Evolutionary conservation across 2,329 filamentous ascomycete species (phyloP), one percentile per base, ranked within the genome.

Genomic region (Neonectria neomacrospora): DNA sequence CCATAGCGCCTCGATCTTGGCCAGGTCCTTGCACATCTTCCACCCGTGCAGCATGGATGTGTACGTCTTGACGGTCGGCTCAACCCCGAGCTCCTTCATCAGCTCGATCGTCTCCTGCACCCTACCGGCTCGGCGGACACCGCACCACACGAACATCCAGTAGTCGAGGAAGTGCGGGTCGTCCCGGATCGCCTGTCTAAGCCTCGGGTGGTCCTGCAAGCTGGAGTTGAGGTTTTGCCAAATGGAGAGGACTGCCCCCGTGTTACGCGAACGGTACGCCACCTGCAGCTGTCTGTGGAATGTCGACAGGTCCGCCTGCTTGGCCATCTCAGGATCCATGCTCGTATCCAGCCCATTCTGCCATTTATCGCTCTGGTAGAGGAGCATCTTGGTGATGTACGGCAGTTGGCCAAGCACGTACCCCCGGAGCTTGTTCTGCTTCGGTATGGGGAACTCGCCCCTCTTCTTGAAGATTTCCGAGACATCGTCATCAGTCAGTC

Each of bases 31-130:
- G 53, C 86, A 83, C 53, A 81, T 83, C 72, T 85, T 86, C 77
- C 89, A 93, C 1, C 92, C 92, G 59, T 87, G 83, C 68, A 96
- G 86, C 85, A 96, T 91, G 45, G 86, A 80, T 41, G 88, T 90
- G 86, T 91, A 96, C 0, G 91, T 90, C 68, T 81, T 84, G 58
- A 90, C 71, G 7, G 84, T 88, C 14, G 91, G 90, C 59, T 80
- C 76, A 30, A 90, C 74, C 1, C 85, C 86, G 54, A 85, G 66
- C 41, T 72, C 67, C 32, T 74, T 67, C 82, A 86, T 86, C 45
- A 79, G 59, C 32, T 80, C 77, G 70, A 84, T 76, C 4, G 74
- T 76, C 55, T 79, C 76, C 52, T 79, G 74, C 12, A 79, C 55
- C 61, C 67, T 69, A n/a, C 59, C 42, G 2, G 72, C 63, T 10